Base-by-base conservation (phyloP, 495 filamentous ascomycete species). In the Penicillium verhagenii region DNA sequence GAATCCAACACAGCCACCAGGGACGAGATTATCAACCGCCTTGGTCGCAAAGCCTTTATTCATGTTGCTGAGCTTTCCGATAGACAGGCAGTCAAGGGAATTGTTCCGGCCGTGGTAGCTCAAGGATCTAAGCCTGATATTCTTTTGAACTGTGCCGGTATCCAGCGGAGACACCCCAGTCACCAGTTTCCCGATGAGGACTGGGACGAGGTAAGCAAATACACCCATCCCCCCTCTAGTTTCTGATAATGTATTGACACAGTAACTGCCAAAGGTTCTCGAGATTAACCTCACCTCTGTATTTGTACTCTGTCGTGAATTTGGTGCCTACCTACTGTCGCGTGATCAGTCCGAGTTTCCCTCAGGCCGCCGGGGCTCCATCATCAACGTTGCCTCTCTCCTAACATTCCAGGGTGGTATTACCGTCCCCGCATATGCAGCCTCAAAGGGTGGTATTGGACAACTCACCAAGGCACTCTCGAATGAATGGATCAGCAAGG, bases 351-450 rank as follows among this genome's bases (percentile, higher is more conserved):
- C 81, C 10, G 68, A 73, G 52, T 72, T 73, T 51, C 65, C 78
- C 13, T 67, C 70, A 6, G 84, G 84, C 11, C 82, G 84, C 3
- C 74, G 82, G 11, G 92, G 92, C 2, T 81, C 80, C 48, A 89
- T 96, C 64, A 87, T 97, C 75, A 97, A 96, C 71, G 82, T 95
- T 57, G 91, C 86, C 5, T 89, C 84, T 1, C 79, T 96, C 10
- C 81, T 96, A 0, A 87, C 87, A 35, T 97, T 95, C 81, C 92
- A 96, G 63, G 92, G 93, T 47, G 92, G 93, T 0, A 76, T 96
- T 38, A 96, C 88, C 0, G 90, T 96, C 1, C 91, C 93, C 0
- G 93, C 92, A 2, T 96, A 96, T 71, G 87, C 92, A 10, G 91
- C 93, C 0, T 86, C 84, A 60, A 96, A 96, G 71, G 92, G 91